Conservation (phyloP, 345 rosid species). For the Populus euphratica region DNA sequence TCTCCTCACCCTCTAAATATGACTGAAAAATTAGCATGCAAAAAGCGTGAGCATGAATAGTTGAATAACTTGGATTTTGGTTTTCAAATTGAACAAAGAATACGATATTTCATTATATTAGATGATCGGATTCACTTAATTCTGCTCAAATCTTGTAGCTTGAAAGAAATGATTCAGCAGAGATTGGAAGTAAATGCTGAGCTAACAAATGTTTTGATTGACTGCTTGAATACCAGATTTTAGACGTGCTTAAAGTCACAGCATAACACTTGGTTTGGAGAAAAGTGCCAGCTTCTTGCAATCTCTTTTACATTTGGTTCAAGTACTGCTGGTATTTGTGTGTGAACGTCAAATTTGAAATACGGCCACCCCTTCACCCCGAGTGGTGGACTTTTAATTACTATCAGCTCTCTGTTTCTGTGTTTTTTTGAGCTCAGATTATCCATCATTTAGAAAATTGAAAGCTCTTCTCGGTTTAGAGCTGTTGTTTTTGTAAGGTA, state of each 20-base stretch:
- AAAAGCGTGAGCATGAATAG: neutral
- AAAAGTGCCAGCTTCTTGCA: neutral
- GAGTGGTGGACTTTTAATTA: neutral
- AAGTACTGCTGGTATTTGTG: neutral
- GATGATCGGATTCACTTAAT: neutral
- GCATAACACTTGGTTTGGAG: neutral
- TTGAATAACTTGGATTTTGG: neutral
- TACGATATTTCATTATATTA: neutral
- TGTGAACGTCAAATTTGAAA: neutral
- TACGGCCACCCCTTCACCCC: neutral
- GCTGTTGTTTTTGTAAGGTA: neutral
- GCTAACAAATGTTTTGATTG: neutral
- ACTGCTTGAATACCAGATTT: neutral
- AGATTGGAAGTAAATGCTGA: neutral
- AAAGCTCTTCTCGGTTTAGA: neutral
- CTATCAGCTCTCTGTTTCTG: neutral
- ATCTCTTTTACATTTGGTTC: neutral
- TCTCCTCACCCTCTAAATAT: neutral
- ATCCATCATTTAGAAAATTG: neutral
- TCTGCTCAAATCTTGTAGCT: neutral
- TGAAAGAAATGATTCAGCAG: neutral
- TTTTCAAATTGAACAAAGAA: neutral
- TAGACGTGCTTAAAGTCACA: neutral
- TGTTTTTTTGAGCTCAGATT: neutral
- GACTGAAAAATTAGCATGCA: neutral